These are phyloP conservation scores for Yamadazyma phyllophila DNA, from an alignment of 805 yeast species.

Conservation along the genomic window DNA sequence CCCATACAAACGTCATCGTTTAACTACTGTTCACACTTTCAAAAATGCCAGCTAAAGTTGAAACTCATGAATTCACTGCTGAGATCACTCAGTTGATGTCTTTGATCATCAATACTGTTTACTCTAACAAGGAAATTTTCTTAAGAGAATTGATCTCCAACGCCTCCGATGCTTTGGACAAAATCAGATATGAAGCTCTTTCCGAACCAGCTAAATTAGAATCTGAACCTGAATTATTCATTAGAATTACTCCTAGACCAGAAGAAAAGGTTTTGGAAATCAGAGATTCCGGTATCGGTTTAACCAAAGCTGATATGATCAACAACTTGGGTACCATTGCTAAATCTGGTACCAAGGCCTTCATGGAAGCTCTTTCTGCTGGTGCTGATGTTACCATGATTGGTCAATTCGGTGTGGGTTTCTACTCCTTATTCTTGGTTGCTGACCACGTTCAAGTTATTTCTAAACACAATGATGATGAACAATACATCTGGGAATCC, in stretches of 20 bases:
- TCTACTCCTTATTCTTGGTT: slow-evolving; percentile 98
- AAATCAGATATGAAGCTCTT: slow-evolving; percentile 94
- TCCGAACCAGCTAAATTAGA: slow-evolving; percentile 90
- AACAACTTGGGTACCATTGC: slow-evolving; percentile 99
- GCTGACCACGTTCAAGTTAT: slow-evolving; percentile 99
- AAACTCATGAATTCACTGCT: slow-evolving; percentile 97
- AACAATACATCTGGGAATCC: slow-evolving; percentile 99
- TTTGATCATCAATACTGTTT: slow-evolving; percentile 98
- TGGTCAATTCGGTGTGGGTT: slow-evolving; percentile 99
- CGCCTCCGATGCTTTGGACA: slow-evolving; percentile 98
- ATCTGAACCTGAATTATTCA: slow-evolving; percentile 92
- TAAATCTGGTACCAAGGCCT: slow-evolving; percentile 98
- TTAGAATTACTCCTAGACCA: slow-evolving; percentile 96
- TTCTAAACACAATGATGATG: slow-evolving; percentile 98
- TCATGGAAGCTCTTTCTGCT: slow-evolving; percentile 98
- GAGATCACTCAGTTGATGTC: slow-evolving; percentile 99
- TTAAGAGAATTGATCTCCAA: slow-evolving; percentile 98
- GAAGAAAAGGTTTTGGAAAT: slow-evolving; percentile 92
- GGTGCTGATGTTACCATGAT: slow-evolving; percentile 99
- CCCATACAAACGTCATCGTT: slow-evolving; percentile 1
- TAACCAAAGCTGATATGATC: slow-evolving; percentile 98
- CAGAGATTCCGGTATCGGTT: slow-evolving; percentile 99
- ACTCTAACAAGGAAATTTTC: slow-evolving; percentile 98
- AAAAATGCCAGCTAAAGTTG: slow-evolving; percentile 57
- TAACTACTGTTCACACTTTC: background rate